Evolutionary conservation across 371 early-diverging fungal species (phyloP).

Genomic region (Actinomortierella ambigua): DNA sequence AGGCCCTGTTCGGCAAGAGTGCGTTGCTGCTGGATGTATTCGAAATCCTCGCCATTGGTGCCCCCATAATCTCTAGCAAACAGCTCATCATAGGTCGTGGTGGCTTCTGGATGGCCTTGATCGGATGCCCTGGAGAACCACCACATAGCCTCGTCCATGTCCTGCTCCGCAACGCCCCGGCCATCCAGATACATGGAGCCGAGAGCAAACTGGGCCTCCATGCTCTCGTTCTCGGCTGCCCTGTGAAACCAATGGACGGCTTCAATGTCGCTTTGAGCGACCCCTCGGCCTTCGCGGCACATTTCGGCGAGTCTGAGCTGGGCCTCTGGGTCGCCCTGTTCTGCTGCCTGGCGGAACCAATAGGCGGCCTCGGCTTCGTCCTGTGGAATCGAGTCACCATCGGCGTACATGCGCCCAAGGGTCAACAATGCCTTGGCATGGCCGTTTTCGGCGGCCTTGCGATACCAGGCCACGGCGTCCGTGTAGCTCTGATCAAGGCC

Average conservation of each 20-base stretch:
- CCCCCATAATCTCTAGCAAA: too few species aligned
- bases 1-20: too few species aligned
- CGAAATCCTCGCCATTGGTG: too few species aligned
- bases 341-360: constrained; percentile 80
- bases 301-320: too few species aligned
- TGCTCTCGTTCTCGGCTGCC: constrained; percentile 77
- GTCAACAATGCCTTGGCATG: constrained; percentile 81
- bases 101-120: too few species aligned
- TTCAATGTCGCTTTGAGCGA: constrained; percentile 61
- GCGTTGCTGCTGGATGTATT: too few species aligned
- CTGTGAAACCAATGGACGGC: constrained; percentile 77
- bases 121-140: constrained; percentile 80
- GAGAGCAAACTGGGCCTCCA: constrained; percentile 78
- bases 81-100: too few species aligned
- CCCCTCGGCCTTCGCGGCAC: constrained; percentile 86
- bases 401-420: constrained; percentile 79
- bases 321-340: constrained; percentile 74
- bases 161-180: constrained; percentile 64
- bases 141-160: constrained; percentile 69
- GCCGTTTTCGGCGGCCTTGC: constrained; percentile 71
- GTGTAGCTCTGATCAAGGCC: constrained; percentile 68
- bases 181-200: constrained; percentile 83
- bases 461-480: constrained; percentile 78
- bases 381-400: constrained; percentile 72
- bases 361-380: constrained; percentile 69